Conservation (phyloP, 2,329 filamentous ascomycete species). For the Penicillium oxalicum region DNA sequence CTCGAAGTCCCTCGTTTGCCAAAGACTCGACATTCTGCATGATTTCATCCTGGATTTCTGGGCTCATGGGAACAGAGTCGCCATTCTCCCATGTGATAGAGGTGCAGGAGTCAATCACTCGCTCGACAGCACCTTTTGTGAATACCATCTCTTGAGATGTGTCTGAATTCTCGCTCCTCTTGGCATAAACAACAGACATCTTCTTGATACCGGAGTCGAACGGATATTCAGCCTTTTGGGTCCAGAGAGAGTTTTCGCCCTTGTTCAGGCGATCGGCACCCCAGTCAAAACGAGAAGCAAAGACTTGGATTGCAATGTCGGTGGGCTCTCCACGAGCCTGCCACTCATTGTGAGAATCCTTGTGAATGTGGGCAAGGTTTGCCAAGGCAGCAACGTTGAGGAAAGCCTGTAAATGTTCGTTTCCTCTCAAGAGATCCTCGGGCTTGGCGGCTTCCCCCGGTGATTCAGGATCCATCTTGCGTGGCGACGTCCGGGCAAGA, state of each 20-base stretch:
- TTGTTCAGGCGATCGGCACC: slow-evolving; percentile 50
- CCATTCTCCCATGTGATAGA: slow-evolving; percentile 42
- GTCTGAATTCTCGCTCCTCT: slow-evolving; percentile 12
- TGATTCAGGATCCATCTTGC: slow-evolving; percentile 25
- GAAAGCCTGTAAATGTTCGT: slow-evolving; percentile 48
- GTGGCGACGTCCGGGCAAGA: slow-evolving; percentile 32
- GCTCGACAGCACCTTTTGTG: slow-evolving; percentile 56
- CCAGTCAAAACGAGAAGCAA: slow-evolving; percentile 63
- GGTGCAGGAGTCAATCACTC: slow-evolving; percentile 59
- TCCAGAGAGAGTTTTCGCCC: slow-evolving; percentile 49
- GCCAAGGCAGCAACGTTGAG: slow-evolving; percentile 60
- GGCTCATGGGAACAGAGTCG: slow-evolving; percentile 42
- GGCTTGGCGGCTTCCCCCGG: slow-evolving; percentile 21
- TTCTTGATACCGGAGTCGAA: slow-evolving; percentile 72
- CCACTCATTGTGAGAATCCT: slow-evolving; percentile 52
- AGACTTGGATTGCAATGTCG: slow-evolving; percentile 70
- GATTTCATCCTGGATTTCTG: slow-evolving; percentile 52
- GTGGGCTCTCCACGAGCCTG: slow-evolving; percentile 62
- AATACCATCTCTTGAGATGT: slow-evolving; percentile 32
- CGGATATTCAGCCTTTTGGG: slow-evolving; percentile 61
- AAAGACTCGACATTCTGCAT: slow-evolving; percentile 64
- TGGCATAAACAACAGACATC: slow-evolving; percentile 64
- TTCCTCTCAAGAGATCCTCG: slow-evolving; percentile 40
- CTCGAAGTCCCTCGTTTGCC: slow-evolving; percentile 61
- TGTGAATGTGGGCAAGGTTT: slow-evolving; percentile 59